These are phyloP conservation scores for Alternaria brassicicola DNA, from an alignment of 2,329 filamentous ascomycete genomes.

Conservation along the genomic window DNA sequence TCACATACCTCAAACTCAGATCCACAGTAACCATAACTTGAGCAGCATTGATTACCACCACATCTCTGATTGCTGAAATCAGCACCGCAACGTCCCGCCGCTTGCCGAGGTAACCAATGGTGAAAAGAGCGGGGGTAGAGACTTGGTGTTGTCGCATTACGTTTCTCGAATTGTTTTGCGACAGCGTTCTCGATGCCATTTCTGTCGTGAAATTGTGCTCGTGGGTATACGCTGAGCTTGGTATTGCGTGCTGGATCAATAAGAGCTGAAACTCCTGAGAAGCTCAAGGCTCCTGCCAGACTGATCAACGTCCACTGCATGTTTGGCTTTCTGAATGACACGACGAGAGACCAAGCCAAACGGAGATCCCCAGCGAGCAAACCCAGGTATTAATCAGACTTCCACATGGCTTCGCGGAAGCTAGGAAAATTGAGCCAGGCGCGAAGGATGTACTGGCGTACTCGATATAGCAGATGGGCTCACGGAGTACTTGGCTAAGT, in stretches of 20 bases:
- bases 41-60: slow-evolving; percentile 32
- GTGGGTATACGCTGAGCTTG: slow-evolving; percentile 4
- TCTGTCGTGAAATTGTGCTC: not conserved
- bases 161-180: slow-evolving; percentile 6
- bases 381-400: slow-evolving; percentile 18
- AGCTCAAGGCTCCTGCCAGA: slow-evolving; percentile 24
- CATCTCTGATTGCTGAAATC: slow-evolving; percentile 27
- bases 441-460: slow-evolving; percentile 2
- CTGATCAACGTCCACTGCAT: slow-evolving; percentile 30
- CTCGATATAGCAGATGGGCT: slow-evolving; percentile 21
- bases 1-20: slow-evolving; percentile 24
- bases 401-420: slow-evolving; percentile 1
- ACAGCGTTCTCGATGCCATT: not conserved
- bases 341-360: not conserved
- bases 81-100: slow-evolving; percentile 33
- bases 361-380: not conserved
- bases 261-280: slow-evolving; percentile 22
- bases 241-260: slow-evolving; percentile 11
- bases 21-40: slow-evolving; percentile 35
- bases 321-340: not conserved
- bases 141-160: slow-evolving; percentile 24
- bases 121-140: slow-evolving; percentile 19
- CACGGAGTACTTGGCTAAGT: slow-evolving; percentile 12
- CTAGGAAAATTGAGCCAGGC: not conserved
- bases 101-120: slow-evolving; percentile 25